Evolutionary conservation across 176 grass and related monocot species (phyloP), one percentile per base, ranked within the genome.

Genomic region (Dactylis glomerata): DNA sequence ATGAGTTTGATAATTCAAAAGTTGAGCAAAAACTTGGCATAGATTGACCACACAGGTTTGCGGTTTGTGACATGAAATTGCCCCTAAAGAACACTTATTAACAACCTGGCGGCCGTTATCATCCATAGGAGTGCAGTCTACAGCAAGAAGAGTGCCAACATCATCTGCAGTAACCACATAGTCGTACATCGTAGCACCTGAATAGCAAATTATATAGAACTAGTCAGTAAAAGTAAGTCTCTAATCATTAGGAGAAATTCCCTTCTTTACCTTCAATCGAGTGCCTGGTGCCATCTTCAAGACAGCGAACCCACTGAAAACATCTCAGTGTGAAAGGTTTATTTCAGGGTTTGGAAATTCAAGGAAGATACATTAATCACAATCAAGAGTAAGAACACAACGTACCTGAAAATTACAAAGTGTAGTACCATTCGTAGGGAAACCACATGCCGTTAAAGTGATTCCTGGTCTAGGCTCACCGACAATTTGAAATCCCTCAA

Each of bases 41-140:
- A 76, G 27, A 80, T 37, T 68, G 78, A 52, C 7, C 27, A 74
- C 54, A 81, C 83, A 13, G 6, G 17, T 15, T 19, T 54, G 78
- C 26, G 82, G 45, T 31, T 34, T 73, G 47, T 24, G 23, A 40
- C 44, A 77, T 31, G 14, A 77, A 85, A 81, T 31, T 14, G 17
- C 17, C 33, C 47, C 32, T 59, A 41, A 82, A 75, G 70, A 22
- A 15, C 6, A 12, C 20, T 55, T 51, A 17, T 62, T 80, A 76
- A 76, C 67, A 84, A 96, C 96, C 93, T 99, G 91, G 44, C 77
- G 86, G 69, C 93, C 89, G 89, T 89, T 89, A 78, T 99, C 96
- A 89, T 96, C 96, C 88, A 99, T 96, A 23, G 96, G 96, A 9
- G 93, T 99, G 92, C 93, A 99, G 36, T 99, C 96, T 69, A 92